Base-by-base conservation (phyloP, 306 rosid species). In the Hippophae tibetana region DNA sequence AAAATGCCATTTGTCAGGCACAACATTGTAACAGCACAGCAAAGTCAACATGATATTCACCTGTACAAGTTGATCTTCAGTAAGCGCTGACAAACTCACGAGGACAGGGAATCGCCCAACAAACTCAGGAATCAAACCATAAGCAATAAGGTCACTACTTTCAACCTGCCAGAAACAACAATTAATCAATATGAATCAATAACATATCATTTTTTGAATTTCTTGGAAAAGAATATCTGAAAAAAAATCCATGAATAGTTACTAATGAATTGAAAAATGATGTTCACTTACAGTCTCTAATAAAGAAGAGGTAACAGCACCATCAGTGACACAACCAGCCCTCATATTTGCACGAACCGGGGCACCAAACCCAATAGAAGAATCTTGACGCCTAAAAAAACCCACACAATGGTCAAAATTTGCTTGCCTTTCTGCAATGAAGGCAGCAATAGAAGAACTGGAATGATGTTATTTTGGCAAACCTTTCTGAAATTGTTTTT, bases 401-500 rank as follows among this genome's bases (percentile, higher is more conserved):
- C 3, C 5, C 10, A 8, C 5, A 47, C 10, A 47, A 47, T 18
- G 48, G 72, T 61, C 51, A 18, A 67, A 63, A 50, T 54, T 54
- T 54, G 8, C 65, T 57, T 43, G 44, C 44, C 69, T 65, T 57
- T 50, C 47, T 58, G 52, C 5, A 56, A 55, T 63, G 55, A 38
- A 59, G 54, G 42, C 48, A 18, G 41, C 41, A 23, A 18, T 14
- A 26, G 13, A 27, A 53, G 52, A 66, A 44, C 61, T 49, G 38
- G 26, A 43, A 54, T 9, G 7, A 46, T 10, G 31, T 40, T 57
- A 50, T 52, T 60, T 71, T 47, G 61, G 47, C 63, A 54, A 71
- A 93, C 99, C 99, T 93, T 79, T 93, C 99, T 42, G 99, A 93
- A 80, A 93, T 82, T 10, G 99, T 93, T 77, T 93, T 93, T 86